Conservation (phyloP, 257 asterid genomes). For the Solanum pennellii region DNA sequence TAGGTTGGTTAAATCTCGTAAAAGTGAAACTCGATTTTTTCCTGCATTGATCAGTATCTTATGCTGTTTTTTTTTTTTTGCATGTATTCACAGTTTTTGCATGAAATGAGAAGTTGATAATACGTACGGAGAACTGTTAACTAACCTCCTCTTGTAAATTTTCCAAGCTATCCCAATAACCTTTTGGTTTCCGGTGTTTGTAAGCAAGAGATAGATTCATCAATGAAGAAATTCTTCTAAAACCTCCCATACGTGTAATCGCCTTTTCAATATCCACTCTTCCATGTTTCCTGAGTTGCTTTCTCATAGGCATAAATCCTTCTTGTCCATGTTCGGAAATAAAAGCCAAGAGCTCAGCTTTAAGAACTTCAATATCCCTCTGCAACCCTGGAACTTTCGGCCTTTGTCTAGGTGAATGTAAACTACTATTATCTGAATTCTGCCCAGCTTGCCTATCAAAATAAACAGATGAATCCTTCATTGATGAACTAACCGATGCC, state of each 20-base stretch:
- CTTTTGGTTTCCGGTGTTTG: constrained; percentile 93
- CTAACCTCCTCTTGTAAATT: constrained; percentile 86
- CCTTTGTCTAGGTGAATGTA: constrained; percentile 41
- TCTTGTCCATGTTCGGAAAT: constrained; percentile 80
- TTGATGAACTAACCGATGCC: constrained; percentile 13
- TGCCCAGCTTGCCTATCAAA: constrained; percentile 6
- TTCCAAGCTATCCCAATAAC: constrained; percentile 90
- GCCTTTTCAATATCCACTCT: constrained; percentile 94
- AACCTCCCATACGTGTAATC: constrained; percentile 85
- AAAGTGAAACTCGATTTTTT: not conserved
- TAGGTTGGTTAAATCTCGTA: not conserved
- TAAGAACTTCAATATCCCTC: constrained; percentile 76
- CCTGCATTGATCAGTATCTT: not conserved
- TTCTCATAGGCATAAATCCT: constrained; percentile 98
- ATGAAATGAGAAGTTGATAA: not conserved
- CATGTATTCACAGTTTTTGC: not conserved
- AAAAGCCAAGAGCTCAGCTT: constrained; percentile 68
- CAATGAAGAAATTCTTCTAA: constrained; percentile 58
- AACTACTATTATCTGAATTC: constrained; percentile 17
- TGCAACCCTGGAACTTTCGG: constrained; percentile 84
- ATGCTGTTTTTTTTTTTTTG: not conserved
- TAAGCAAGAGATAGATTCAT: constrained; percentile 90
- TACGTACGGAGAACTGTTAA: not conserved
- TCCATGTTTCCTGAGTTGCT: constrained; percentile 70
- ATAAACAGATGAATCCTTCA: constrained; percentile 5